Evolutionary conservation across 768 basidiomycete genomes (phyloP).

Genomic region (Cystobasidium onofrii): DNA sequence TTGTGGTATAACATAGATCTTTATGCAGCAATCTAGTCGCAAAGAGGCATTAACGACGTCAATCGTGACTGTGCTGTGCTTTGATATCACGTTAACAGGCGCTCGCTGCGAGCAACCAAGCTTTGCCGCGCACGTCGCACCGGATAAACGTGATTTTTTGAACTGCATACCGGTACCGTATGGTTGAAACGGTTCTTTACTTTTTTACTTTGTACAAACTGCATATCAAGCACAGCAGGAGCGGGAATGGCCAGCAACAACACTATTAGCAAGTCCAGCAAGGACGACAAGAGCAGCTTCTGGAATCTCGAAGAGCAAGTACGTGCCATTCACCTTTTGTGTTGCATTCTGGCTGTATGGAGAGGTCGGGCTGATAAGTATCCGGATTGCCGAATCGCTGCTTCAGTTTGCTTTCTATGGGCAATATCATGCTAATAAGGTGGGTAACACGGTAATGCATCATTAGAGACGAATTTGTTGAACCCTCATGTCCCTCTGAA

Average conservation of each 20-base stretch:
- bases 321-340: not conserved
- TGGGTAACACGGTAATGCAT: not conserved
- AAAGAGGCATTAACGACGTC: too few species aligned
- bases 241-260: not conserved
- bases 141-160: not conserved
- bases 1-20: not conserved
- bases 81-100: too few species aligned
- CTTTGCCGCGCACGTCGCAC: too few species aligned
- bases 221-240: not conserved
- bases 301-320: conserved; percentile 31
- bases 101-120: too few species aligned
- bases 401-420: conserved; percentile 80
- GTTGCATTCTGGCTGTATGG: not conserved
- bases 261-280: not conserved
- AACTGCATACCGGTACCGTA: too few species aligned
- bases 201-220: not conserved
- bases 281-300: conserved; percentile 10
- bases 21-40: not conserved
- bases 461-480: too few species aligned
- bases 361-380: not conserved
- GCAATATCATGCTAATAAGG: conserved; percentile 74
- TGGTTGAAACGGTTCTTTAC: not conserved
- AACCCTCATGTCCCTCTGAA: too few species aligned
- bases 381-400: not conserved
- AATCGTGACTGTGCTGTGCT: too few species aligned